Percentiles rank a stretch among this genome's conserved stretches.
These are phyloP conservation scores for Paspalum notatum DNA, from an alignment of 176 grass and related monocot species.

Conservation along the genomic window DNA sequence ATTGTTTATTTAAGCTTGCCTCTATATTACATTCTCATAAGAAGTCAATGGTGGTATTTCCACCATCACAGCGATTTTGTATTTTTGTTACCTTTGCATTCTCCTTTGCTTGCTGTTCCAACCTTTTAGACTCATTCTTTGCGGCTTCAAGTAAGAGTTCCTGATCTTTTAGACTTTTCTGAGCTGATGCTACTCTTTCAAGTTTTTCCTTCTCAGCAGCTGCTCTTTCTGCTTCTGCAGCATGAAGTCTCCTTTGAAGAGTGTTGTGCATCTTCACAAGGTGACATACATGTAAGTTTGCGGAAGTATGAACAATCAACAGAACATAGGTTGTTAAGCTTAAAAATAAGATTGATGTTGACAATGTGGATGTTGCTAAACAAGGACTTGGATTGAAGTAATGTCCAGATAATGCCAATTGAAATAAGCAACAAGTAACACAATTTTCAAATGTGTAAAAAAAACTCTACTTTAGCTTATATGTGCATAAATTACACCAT, in stretches of 20 bases:
- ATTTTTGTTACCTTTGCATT: conserved; percentile 62
- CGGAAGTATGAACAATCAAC: neutral
- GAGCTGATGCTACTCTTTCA: conserved; percentile 52
- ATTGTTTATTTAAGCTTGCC: neutral
- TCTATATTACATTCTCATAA: neutral
- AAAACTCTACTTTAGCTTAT: neutral
- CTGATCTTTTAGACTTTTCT: conserved; percentile 54
- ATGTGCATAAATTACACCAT: neutral
- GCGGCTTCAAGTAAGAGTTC: conserved; percentile 53
- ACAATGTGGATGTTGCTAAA: too few relatives aligned
- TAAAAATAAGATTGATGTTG: too few relatives aligned
- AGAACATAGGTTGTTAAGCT: neutral
- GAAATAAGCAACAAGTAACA: neutral
- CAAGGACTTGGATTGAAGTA: too few relatives aligned
- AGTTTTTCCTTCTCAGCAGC: conserved; percentile 56
- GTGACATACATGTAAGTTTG: neutral
- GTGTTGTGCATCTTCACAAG: conserved; percentile 52
- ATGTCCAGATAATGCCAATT: neutral
- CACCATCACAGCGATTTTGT: neutral
- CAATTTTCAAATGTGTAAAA: too few relatives aligned
- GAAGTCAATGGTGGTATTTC: neutral
- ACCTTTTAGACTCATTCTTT: conserved; percentile 51
- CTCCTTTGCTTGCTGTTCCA: conserved; percentile 65
- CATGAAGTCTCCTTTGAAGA: conserved; percentile 59
- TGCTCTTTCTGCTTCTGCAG: conserved; percentile 46